Evolutionary conservation across 306 rosid genomes (phyloP).

Genomic region (Trifolium dubium): DNA sequence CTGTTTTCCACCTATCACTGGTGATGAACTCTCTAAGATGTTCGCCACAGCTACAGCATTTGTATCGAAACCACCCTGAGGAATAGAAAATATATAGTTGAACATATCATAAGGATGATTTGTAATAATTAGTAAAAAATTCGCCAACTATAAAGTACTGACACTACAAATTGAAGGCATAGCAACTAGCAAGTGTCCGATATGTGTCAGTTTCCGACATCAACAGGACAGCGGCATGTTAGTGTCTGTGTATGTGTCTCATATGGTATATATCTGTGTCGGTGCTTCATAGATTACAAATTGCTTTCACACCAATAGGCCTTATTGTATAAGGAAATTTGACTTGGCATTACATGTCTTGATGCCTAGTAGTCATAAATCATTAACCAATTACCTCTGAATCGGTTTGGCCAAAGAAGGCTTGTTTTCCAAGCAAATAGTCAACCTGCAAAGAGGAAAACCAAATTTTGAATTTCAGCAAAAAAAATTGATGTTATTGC

Average conservation of each 20-base stretch:
- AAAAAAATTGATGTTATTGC: constrained; percentile 4
- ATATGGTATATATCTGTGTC: not conserved
- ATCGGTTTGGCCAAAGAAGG: constrained; percentile 79
- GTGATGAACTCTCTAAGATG: constrained; percentile 59
- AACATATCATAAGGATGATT: not conserved
- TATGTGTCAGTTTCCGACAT: not conserved
- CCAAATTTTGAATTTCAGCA: constrained; percentile 34
- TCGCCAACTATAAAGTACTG: not conserved
- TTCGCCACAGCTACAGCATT: constrained; percentile 88
- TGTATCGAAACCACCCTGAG: constrained; percentile 86
- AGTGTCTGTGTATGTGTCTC: not conserved
- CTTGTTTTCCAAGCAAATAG: constrained; percentile 87
- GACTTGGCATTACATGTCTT: not conserved
- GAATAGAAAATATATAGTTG: constrained; percentile 29
- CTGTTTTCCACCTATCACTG: constrained; percentile 54
- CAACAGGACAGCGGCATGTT: not conserved
- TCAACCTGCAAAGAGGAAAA: constrained; percentile 65
- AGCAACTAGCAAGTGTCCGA: not conserved
- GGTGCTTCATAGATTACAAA: not conserved
- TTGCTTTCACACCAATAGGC: not conserved
- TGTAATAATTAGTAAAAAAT: not conserved
- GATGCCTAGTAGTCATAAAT: not conserved
- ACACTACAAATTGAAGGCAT: not conserved
- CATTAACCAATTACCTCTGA: constrained; percentile 70
- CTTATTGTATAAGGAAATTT: not conserved